Base-by-base conservation (phyloP, 805 yeast species). In the Pichia kluyveri region DNA sequence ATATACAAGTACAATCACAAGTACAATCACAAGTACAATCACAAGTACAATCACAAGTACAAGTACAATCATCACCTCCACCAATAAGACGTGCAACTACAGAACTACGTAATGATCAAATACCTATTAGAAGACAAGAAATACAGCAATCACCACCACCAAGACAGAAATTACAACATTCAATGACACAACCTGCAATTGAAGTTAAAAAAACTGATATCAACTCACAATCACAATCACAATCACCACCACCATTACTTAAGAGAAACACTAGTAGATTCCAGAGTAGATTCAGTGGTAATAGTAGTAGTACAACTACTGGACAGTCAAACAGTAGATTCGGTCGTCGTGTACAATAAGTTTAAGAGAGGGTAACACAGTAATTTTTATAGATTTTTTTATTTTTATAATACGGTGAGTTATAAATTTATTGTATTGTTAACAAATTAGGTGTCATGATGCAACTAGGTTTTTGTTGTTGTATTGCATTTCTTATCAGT, bases 281-380 rank as follows among this genome's bases (percentile, higher is more conserved):
- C 15, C 41, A 40, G 8, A 40, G 41, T n/a, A 15, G 41, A 9
- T 40, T 40, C 15, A 27, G 15, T 10, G 19, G 12, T n/a, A 27
- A 10, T 40, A n/a, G 15, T 7, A 40, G 8, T n/a, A 27, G 15
- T 40, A 14, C 15, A 7, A 38, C 15, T 23, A 39, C 11, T 8
- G 41, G 41, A n/a, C 11, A 14, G 6, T 40, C 41, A 10, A 30
- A 30, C 17, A 34, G 37, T 34, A 12, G 37, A 34, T 40, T 40
- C 27, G 41, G 41, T 9, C 41, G 41, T n/a, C 28, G 41, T 10
- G 32, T 40, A n/a, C 19, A 34, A 18, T 14, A 14, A 30, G 12
- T 30, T 69, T 47, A 65, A 26, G 56, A 17, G 9, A 14, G 12
- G n/a, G 37, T 14, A 14, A 34, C 8, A 34, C 37, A 9, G 18